These are phyloP conservation scores for Terana coerulea DNA, from an alignment of 768 basidiomycete species.

Conservation along the genomic window DNA sequence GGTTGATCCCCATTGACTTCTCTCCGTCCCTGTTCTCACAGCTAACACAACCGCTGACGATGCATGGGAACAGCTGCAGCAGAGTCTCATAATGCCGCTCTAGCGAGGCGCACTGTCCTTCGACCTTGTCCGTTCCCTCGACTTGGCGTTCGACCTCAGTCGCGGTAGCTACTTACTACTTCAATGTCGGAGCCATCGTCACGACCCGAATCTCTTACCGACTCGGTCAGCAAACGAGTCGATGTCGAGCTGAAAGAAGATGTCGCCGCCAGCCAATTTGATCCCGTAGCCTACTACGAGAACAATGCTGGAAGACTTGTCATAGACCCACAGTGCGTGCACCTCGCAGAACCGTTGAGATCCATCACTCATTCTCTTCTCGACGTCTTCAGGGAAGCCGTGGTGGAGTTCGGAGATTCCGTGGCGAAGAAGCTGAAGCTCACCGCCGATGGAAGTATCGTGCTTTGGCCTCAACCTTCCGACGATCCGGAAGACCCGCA, in stretches of 20 bases:
- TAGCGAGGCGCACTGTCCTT: too few relatives aligned
- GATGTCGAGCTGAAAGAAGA: not conserved
- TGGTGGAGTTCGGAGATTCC: constrained; percentile 55
- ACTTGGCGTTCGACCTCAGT: too few relatives aligned
- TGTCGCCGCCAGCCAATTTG: constrained; percentile 3
- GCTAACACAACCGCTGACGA: too few relatives aligned
- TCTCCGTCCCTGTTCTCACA: too few relatives aligned
- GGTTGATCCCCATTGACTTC: too few relatives aligned
- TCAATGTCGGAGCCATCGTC: too few relatives aligned
- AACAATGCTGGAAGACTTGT: constrained; percentile 49
- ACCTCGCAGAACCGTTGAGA: constrained; percentile 5
- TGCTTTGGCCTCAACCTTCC: constrained; percentile 69
- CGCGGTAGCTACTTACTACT: too few relatives aligned
- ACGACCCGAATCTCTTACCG: too few relatives aligned
- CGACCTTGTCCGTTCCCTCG: too few relatives aligned
- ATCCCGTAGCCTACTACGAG: constrained; percentile 42
- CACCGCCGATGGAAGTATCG: constrained; percentile 50
- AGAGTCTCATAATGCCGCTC: too few relatives aligned
- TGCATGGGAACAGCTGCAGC: too few relatives aligned
- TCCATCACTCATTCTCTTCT: not conserved
- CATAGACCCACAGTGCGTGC: constrained; percentile 51
- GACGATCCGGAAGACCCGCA: constrained; percentile 61
- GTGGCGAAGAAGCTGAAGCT: constrained; percentile 55
- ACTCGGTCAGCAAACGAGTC: too few relatives aligned
- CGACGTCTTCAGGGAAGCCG: constrained; percentile 46